These are phyloP conservation scores for Fraxinus latifolia DNA, from an alignment of 305 asterid genomes.

Conservation along the genomic window DNA sequence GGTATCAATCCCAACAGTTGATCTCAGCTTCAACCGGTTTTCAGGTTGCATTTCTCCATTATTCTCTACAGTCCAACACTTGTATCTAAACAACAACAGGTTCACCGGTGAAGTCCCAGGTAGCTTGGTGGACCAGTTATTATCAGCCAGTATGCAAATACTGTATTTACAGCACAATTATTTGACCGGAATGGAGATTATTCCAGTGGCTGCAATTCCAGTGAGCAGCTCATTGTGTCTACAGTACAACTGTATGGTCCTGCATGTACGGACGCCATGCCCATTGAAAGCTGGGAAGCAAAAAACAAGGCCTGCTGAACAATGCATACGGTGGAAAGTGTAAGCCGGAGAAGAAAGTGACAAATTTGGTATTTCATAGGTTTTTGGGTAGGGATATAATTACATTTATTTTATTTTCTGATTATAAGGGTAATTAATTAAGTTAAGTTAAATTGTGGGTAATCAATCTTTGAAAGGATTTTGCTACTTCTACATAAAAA, in stretches of 20 bases:
- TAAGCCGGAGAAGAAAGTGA: constrained; percentile 31
- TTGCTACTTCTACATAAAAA: too few relatives aligned
- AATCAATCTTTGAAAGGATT: too few relatives aligned
- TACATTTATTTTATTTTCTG: constrained; percentile 35
- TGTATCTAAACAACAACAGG: constrained; percentile 80
- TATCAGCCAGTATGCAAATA: constrained; percentile 53
- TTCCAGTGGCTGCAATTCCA: constrained; percentile 78
- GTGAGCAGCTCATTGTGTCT: constrained; percentile 67
- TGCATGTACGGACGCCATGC: constrained; percentile 75
- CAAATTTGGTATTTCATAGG: constrained; percentile 22
- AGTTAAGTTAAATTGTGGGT: constrained; percentile 29
- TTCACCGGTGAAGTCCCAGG: constrained; percentile 76
- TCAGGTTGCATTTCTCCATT: constrained; percentile 65
- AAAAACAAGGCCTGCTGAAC: constrained; percentile 77
- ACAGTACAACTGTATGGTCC: constrained; percentile 92
- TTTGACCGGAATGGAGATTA: constrained; percentile 70
- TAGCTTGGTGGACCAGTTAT: constrained; percentile 64
- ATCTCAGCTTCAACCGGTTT: constrained; percentile 74
- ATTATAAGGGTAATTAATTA: constrained; percentile 19
- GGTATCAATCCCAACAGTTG: constrained; percentile 61
- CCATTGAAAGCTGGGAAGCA: constrained; percentile 82
- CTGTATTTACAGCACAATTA: constrained; percentile 79
- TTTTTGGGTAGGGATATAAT: not conserved
- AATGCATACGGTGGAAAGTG: constrained; percentile 69
- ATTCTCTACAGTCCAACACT: constrained; percentile 60